Conservation (phyloP, 108 stramenopile species). For the Nitzschia palea region DNA sequence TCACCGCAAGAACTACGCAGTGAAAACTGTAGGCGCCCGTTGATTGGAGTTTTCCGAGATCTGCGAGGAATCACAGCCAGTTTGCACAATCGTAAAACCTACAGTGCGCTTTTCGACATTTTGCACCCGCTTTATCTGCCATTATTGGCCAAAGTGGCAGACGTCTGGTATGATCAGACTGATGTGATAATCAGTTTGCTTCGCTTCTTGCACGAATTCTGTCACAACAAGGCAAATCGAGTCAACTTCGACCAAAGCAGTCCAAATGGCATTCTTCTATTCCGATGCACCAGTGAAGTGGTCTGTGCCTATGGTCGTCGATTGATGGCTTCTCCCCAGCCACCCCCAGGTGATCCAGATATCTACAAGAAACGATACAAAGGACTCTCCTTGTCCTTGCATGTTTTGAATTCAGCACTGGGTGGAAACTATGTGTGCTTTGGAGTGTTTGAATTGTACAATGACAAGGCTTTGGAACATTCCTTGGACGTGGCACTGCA, state of each 20-base stretch:
- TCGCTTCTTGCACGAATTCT: conserved; percentile 96
- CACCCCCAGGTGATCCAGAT: conserved; percentile 53
- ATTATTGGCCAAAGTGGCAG: conserved; percentile 84
- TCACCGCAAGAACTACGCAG: conserved; percentile 67
- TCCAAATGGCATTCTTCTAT: conserved; percentile 97
- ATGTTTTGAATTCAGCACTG: conserved; percentile 91
- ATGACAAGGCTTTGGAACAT: conserved; percentile 91
- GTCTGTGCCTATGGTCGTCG: conserved; percentile 89
- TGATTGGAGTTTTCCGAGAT: conserved; percentile 94
- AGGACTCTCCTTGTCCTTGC: conserved; percentile 83
- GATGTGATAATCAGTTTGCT: conserved; percentile 93
- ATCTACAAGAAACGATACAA: conserved; percentile 95
- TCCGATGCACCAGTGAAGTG: conserved; percentile 92
- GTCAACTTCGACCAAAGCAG: conserved; percentile 96
- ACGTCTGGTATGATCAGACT: conserved; percentile 93
- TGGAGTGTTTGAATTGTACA: conserved; percentile 96
- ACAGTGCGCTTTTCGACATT: conserved; percentile 90
- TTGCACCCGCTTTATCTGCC: conserved; percentile 90
- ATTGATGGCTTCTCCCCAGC: conserved; percentile 55
- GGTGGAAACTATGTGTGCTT: conserved; percentile 97
- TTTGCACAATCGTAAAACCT: conserved; percentile 93
- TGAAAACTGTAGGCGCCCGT: conserved; percentile 67
- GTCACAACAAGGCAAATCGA: conserved; percentile 96
- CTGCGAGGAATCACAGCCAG: conserved; percentile 90
- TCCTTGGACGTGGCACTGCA: conserved; percentile 88